Conservation (phyloP, 768 basidiomycete genomes). For the Lentinula detonsa region DNA sequence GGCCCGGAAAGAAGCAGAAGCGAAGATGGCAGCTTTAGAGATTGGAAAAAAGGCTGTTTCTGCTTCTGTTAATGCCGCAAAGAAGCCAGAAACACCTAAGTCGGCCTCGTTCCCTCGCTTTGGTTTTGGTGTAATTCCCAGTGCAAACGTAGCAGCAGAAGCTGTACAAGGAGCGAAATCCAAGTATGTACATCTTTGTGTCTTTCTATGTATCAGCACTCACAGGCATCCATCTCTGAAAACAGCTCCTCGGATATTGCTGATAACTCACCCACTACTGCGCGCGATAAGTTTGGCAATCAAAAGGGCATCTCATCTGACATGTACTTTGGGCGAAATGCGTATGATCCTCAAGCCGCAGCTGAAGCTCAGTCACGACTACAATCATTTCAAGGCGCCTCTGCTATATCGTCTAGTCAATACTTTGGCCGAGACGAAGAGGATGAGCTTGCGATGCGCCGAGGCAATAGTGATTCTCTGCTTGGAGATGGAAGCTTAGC, state of each 20-base stretch:
- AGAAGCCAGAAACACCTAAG: slow-evolving; percentile 2
- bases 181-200: neutral
- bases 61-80: slow-evolving; percentile 13
- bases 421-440: slow-evolving; percentile 95
- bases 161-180: slow-evolving; percentile 17
- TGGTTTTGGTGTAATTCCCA: slow-evolving; percentile 81
- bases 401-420: slow-evolving; percentile 89
- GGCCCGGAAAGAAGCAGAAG: slow-evolving; percentile 56
- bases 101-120: slow-evolving; percentile 59
- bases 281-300: slow-evolving; percentile 83
- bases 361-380: slow-evolving; percentile 80
- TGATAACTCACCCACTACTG: slow-evolving; percentile 68
- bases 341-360: slow-evolving; percentile 70
- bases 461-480: slow-evolving; percentile 11
- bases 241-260: slow-evolving; percentile 13
- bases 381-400: slow-evolving; percentile 84
- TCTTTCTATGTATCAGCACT: neutral
- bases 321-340: slow-evolving; percentile 90
- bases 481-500: slow-evolving; percentile 56
- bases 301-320: slow-evolving; percentile 98
- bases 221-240: neutral
- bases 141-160: slow-evolving; percentile 46
- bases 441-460: slow-evolving; percentile 37
- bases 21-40: slow-evolving; percentile 32
- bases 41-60: slow-evolving; percentile 27